These are phyloP conservation scores for Trebouxia sp. DNA, from an alignment of 139 green algal genomes.

Conservation along the genomic window DNA sequence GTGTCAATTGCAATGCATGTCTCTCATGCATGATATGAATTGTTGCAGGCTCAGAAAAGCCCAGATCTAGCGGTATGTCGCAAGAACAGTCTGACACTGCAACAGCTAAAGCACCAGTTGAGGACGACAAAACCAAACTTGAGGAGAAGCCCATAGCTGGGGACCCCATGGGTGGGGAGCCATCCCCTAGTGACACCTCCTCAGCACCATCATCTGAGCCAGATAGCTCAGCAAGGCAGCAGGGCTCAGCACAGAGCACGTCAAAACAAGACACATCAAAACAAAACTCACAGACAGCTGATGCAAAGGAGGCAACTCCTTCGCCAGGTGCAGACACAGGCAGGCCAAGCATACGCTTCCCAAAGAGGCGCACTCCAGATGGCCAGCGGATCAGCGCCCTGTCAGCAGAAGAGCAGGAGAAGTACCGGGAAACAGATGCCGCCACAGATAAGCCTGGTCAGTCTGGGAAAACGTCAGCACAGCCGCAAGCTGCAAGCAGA, in stretches of 20 bases:
- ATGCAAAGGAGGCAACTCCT: not conserved
- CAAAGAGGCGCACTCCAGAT: slow-evolving; percentile 38
- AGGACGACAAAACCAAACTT: slow-evolving; percentile 18
- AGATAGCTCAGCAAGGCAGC: not conserved
- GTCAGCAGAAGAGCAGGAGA: slow-evolving; percentile 30
- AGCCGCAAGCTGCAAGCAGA: slow-evolving; percentile 3
- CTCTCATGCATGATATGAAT: not conserved
- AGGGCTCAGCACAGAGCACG: too few relatives aligned
- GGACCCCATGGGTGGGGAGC: slow-evolving; percentile 1
- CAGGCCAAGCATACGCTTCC: slow-evolving; percentile 49
- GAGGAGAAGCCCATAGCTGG: slow-evolving; percentile 2
- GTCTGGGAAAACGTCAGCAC: not conserved
- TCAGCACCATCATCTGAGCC: not conserved
- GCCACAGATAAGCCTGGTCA: not conserved
- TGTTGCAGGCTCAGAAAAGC: not conserved
- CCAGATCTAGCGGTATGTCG: too few relatives aligned
- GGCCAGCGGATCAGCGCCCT: slow-evolving; percentile 46
- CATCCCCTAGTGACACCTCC: not conserved
- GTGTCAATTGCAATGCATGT: not conserved
- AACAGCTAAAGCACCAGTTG: slow-evolving; percentile 2
- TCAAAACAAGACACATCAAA: too few relatives aligned
- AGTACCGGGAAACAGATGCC: not conserved
- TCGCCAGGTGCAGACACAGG: not conserved
- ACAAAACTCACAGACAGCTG: not conserved
- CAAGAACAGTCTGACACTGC: not conserved